Percentiles rank a stretch among this genome's conserved stretches.
Evolutionary conservation across 768 basidiomycete species (phyloP).

Genomic region (Termitomyces eurrhizus): DNA sequence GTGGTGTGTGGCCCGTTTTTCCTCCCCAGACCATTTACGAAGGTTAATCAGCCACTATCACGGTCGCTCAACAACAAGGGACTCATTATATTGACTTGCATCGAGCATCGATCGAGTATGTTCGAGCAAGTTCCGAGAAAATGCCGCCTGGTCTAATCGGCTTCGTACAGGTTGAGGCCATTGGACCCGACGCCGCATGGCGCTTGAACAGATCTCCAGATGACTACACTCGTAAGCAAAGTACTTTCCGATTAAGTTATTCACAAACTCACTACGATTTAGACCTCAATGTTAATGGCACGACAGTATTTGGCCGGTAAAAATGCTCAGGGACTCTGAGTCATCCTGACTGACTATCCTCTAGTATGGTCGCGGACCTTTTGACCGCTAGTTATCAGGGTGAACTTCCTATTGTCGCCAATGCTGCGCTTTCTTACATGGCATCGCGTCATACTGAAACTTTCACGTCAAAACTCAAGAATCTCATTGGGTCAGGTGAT

Average conservation of each 20-base stretch:
- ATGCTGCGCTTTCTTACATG: constrained; percentile 31
- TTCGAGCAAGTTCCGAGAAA: background rate
- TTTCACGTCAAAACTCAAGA: too few species aligned
- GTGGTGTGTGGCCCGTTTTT: constrained; percentile 21
- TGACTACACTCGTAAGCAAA: constrained; percentile 32
- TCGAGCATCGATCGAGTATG: constrained; percentile 32
- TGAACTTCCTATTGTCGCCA: constrained; percentile 32
- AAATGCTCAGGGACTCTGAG: background rate
- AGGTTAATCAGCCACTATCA: constrained; percentile 25
- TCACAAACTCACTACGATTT: background rate
- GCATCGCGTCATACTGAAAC: constrained; percentile 32
- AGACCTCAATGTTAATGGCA: constrained; percentile 2
- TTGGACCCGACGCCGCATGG: constrained; percentile 36
- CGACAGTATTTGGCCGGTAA: constrained; percentile 2
- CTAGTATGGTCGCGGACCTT: constrained; percentile 35
- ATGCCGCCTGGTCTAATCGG: constrained; percentile 5
- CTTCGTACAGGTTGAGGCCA: constrained; percentile 28
- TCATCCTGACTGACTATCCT: background rate
- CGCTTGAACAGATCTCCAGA: constrained; percentile 33
- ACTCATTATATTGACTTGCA: constrained; percentile 38
- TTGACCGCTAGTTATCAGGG: constrained; percentile 29
- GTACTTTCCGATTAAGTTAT: background rate
- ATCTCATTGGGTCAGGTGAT: background rate
- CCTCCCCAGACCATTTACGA: background rate
- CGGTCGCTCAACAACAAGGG: constrained; percentile 29